A percentile compares a stretch with the other conserved stretches of the same genome.
Evolutionary conservation across 1,284 basidiomycete species (phyloP).

Genomic region (Cutaneotrichosporon cavernicola): DNA sequence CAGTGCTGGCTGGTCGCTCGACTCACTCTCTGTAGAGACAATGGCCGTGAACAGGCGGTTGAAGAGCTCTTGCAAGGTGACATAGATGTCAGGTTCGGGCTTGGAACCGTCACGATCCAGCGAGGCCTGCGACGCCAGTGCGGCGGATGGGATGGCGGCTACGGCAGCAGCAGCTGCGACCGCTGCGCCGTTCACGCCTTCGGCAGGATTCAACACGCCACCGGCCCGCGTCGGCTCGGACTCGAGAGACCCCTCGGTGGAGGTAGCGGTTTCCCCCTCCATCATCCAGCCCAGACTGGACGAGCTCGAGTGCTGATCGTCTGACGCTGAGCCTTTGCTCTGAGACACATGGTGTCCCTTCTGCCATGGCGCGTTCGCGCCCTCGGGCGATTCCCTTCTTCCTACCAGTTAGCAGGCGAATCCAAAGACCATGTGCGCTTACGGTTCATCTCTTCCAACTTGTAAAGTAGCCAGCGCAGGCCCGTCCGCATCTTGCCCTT

Average conservation of each 20-base stretch:
- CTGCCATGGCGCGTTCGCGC: not conserved
- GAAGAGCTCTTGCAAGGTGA: slow-evolving; percentile 37
- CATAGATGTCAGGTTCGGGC: slow-evolving; percentile 15
- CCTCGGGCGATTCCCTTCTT: not conserved
- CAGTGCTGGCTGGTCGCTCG: not conserved
- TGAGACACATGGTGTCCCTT: slow-evolving; percentile 2
- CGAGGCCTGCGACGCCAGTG: not conserved
- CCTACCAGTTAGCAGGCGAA: not conserved
- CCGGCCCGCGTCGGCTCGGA: slow-evolving; percentile 2
- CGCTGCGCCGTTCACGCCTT: not conserved
- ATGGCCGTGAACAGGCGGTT: slow-evolving; percentile 45
- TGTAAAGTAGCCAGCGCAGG: slow-evolving; percentile 49
- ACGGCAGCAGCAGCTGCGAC: not conserved
- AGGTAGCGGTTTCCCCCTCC: slow-evolving; percentile 21
- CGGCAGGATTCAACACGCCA: not conserved
- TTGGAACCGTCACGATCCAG: slow-evolving; percentile 1
- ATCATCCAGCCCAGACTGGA: slow-evolving; percentile 41
- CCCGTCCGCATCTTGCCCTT: slow-evolving; percentile 52
- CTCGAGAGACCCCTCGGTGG: slow-evolving; percentile 16
- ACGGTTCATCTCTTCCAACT: slow-evolving; percentile 45
- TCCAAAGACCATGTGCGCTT: slow-evolving; percentile 23
- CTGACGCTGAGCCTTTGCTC: slow-evolving; percentile 11
- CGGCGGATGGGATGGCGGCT: not conserved
- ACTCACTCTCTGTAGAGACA: slow-evolving; percentile 43
- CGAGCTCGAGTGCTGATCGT: slow-evolving; percentile 31